Evolutionary conservation across 2,329 filamentous ascomycete species (phyloP), one percentile per base, ranked within the genome.

Genomic region (Grosmannia serpens): DNA sequence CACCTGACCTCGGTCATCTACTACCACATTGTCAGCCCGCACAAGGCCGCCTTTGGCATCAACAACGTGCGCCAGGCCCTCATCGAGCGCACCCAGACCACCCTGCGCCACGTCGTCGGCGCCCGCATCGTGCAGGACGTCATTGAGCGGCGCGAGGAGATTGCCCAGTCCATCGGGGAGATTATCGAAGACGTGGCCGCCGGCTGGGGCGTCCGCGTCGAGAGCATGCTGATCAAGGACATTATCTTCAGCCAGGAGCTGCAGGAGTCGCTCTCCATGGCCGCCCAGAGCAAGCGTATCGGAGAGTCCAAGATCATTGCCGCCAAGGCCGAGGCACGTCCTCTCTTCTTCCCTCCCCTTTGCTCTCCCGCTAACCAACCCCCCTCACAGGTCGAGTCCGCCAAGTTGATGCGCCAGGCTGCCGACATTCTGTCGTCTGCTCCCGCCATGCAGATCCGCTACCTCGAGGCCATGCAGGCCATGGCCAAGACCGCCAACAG

Each of bases 181-280:
- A 97, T 97, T 67, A 97, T 99, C 66, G 94, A 97, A 70, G 91
- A 96, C 65, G 94, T 96, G 1, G 92, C 94, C 7, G 78, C 83
- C 13, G 90, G 89, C 61, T 99, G 94, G 94, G 94, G 94, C 74
- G 92, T 96, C 9, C 85, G 89, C 69, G 94, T 97, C 60, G 94
- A 97, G 79, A 91, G 87, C 69, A 99, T 99, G 92, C 85, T 99
- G 65, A 92, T 99, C 82, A 97, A 99, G 77, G 94, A 99, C 73
- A 95, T 99, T 70, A 88, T 97, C 71, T 99, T 99, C 83, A 91
- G 85, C 74, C 85, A 90, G 69, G 94, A 97, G 65, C 81, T 99
- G 51, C 94, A 99, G 74, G 92, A 97, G 69, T 94, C 89, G 22
- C 83, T 99, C 55, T 95, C 89, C 70, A 97, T 99, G 94, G 94